phyloP scores from a whole-genome alignment of 441 rosid genomes.

The Mallotus repandus region DNA sequence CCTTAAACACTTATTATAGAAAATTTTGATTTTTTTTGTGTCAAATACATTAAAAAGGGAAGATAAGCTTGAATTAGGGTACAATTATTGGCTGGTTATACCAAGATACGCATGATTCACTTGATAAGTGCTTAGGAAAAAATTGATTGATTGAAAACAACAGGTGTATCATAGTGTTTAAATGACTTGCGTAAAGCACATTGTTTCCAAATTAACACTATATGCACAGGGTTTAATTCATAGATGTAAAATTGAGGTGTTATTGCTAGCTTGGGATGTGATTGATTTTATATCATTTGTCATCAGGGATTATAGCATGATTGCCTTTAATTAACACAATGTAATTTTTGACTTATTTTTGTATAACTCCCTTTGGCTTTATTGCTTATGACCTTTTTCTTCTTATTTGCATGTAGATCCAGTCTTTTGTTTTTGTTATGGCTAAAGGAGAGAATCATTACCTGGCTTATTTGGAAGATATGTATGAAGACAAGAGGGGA shows the following conservation, averaged over 20 bases:
- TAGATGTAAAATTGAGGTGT: neutral
- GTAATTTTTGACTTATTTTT: neutral
- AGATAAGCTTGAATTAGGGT: neutral
- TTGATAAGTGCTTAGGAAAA: neutral
- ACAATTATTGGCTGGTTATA: neutral
- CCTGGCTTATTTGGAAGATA: conserved; percentile 92
- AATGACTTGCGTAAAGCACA: neutral
- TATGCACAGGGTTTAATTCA: neutral
- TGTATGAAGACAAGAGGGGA: conserved; percentile 96
- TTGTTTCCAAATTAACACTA: neutral
- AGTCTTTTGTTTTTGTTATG: conserved; percentile 95
- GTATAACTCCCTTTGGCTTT: conserved; percentile 4
- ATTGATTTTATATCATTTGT: neutral
- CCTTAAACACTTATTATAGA: neutral
- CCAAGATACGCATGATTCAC: neutral
- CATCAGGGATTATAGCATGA: neutral
- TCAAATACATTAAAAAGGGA: neutral
- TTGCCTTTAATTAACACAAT: neutral
- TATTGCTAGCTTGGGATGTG: neutral
- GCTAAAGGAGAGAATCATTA: conserved; percentile 79
- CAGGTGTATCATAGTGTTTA: too few species aligned
- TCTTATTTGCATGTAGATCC: conserved; percentile 49
- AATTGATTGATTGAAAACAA: neutral
- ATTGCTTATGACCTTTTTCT: conserved; percentile 10
- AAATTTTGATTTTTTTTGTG: neutral